Evolutionary conservation across 192 early-diverging fungal genomes (phyloP).

Genomic region (Kappamyces sp.): DNA sequence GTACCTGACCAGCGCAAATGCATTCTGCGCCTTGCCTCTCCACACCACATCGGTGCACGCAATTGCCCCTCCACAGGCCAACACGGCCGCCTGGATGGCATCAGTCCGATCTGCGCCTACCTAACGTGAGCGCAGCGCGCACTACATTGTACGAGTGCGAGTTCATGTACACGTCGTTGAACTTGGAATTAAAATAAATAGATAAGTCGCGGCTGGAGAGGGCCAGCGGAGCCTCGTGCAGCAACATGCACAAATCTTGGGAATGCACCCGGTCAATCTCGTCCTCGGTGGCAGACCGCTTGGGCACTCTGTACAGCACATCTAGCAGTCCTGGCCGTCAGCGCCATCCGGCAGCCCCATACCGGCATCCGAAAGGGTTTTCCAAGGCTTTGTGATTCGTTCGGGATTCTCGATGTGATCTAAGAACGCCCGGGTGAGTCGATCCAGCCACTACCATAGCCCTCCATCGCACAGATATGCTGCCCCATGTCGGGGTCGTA

Average conservation of each 20-base stretch:
- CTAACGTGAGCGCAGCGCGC: neutral
- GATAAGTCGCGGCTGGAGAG: conserved; percentile 11
- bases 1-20: conserved; percentile 71
- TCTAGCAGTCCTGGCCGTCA: neutral
- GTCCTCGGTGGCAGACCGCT: neutral
- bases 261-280: neutral
- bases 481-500: conserved; percentile 26
- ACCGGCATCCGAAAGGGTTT: conserved; percentile 13
- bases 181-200: neutral
- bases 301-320: neutral
- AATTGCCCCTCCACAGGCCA: conserved; percentile 74
- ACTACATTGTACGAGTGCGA: conserved; percentile 4
- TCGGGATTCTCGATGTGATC: conserved; percentile 22
- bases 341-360: neutral
- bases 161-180: conserved; percentile 30
- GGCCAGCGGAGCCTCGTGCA: neutral
- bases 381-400: conserved; percentile 14
- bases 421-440: neutral
- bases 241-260: conserved; percentile 8
- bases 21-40: conserved; percentile 58
- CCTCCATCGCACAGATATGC: conserved; percentile 2
- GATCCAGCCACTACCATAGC: neutral
- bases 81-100: conserved; percentile 54
- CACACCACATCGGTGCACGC: conserved; percentile 67
- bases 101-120: conserved; percentile 19